phyloP scores from a whole-genome alignment of 1,284 basidiomycete genomes.

The Termitomyces sp. region DNA sequence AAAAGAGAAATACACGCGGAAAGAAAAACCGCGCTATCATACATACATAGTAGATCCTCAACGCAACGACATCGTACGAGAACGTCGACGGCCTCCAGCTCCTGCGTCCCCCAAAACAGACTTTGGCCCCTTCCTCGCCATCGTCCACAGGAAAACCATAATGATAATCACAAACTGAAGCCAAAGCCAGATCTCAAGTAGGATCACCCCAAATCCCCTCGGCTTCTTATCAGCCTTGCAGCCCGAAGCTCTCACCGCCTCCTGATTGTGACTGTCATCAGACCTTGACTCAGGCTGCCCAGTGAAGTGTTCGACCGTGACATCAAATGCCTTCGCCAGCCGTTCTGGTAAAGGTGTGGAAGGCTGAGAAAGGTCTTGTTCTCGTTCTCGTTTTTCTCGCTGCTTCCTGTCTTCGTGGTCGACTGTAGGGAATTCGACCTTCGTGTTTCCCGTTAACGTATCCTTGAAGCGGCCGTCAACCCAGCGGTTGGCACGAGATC shows the following conservation, averaged over 20 bases:
- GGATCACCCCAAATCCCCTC: conserved; percentile 38
- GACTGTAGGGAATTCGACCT: conserved; percentile 2
- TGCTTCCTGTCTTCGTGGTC: conserved; percentile 7
- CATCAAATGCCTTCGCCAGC: conserved; percentile 34
- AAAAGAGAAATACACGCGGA: neutral
- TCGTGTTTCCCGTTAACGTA: conserved; percentile 19
- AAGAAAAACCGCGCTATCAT: neutral
- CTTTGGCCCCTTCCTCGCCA: conserved; percentile 71
- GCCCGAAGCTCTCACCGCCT: conserved; percentile 5
- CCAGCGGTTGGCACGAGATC: conserved; percentile 49
- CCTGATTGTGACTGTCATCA: conserved; percentile 13
- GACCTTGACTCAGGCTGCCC: conserved; percentile 12
- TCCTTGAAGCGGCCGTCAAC: conserved; percentile 43
- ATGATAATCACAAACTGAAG: conserved; percentile 70
- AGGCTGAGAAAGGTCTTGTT: conserved; percentile 13
- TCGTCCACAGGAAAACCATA: conserved; percentile 69
- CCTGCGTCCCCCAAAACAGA: conserved; percentile 47
- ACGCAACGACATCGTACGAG: conserved; percentile 14
- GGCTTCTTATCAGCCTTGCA: conserved; percentile 17
- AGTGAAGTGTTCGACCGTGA: conserved; percentile 37
- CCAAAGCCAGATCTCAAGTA: conserved; percentile 76
- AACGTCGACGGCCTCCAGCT: conserved; percentile 34
- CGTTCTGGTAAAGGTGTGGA: conserved; percentile 31
- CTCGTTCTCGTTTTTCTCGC: neutral
- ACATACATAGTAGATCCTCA: conserved; percentile 5